phyloP scores from a whole-genome alignment of 805 yeast species.

The Naumovozyma castellii region DNA sequence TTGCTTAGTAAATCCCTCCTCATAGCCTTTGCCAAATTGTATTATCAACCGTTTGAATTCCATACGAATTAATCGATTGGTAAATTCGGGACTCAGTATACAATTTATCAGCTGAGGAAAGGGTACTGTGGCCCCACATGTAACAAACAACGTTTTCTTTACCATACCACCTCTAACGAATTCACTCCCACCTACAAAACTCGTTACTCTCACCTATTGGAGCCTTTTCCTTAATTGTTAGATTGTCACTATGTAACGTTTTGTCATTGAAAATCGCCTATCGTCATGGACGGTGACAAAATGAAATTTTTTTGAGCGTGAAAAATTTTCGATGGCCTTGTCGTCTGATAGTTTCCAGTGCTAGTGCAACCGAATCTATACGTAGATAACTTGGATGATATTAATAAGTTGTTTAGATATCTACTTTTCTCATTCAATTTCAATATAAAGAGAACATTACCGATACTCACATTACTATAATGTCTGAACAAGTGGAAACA shows the following conservation, averaged over 20 bases:
- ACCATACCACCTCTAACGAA: neutral
- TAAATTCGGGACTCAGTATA: slow-evolving; percentile 31
- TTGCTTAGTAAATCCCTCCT: slow-evolving; percentile 13
- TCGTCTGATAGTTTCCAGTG: neutral
- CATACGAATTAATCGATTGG: slow-evolving; percentile 25
- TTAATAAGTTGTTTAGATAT: neutral
- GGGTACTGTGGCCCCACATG: slow-evolving; percentile 89
- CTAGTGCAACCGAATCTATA: neutral
- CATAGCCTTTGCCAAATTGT: slow-evolving; percentile 49
- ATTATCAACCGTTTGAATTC: slow-evolving; percentile 38
- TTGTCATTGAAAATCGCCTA: neutral
- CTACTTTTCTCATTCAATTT: neutral
- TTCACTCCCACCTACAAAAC: neutral
- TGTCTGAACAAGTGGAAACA: neutral
- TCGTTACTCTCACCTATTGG: neutral
- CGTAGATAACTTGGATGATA: neutral
- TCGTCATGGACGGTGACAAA: neutral
- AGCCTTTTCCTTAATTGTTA: neutral
- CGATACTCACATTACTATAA: neutral
- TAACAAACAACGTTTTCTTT: slow-evolving; percentile 38
- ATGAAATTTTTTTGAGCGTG: neutral
- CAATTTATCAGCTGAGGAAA: slow-evolving; percentile 50
- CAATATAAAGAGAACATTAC: neutral
- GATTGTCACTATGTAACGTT: too few relatives aligned
- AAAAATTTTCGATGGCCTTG: neutral